phyloP scores from a whole-genome alignment of 2,329 filamentous ascomycete species.

The Aureobasidium sp. region DNA sequence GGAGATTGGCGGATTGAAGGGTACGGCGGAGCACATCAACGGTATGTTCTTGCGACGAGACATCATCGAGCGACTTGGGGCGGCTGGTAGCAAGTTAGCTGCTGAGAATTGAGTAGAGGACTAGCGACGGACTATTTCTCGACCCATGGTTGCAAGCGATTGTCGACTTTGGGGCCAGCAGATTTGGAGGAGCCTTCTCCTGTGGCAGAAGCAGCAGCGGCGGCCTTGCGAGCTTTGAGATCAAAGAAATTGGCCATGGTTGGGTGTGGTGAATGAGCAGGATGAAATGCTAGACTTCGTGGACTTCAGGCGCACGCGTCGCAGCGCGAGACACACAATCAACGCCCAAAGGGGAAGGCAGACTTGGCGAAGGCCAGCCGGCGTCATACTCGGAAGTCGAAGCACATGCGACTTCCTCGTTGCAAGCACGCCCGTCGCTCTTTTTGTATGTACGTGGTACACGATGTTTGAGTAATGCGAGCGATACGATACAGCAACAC shows the following conservation, averaged over 20 bases:
- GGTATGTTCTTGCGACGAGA: constrained; percentile 95
- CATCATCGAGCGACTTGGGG: constrained; percentile 86
- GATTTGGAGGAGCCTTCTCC: constrained; percentile 59
- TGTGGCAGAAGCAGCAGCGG: constrained; percentile 58
- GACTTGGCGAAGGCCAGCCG: background rate
- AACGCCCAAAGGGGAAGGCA: background rate
- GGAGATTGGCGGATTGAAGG: constrained; percentile 91
- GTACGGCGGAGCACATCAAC: constrained; percentile 87
- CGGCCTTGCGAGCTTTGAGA: constrained; percentile 70
- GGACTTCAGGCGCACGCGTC: background rate
- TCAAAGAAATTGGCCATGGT: constrained; percentile 90
- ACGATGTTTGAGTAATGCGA: background rate
- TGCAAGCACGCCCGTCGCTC: too few relatives aligned
- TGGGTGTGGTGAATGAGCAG: background rate
- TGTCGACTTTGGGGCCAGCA: constrained; percentile 52
- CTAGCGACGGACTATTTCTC: constrained; percentile 78
- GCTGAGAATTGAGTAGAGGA: background rate
- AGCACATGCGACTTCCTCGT: background rate
- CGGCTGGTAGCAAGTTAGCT: constrained; percentile 48
- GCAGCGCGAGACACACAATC: background rate
- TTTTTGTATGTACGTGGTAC: background rate
- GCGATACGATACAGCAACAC: background rate
- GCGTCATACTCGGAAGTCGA: background rate
- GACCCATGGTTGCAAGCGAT: constrained; percentile 82
- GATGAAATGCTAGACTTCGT: background rate